Evolutionary conservation across 768 basidiomycete species (phyloP).

Genomic region (Suillus variegatus): DNA sequence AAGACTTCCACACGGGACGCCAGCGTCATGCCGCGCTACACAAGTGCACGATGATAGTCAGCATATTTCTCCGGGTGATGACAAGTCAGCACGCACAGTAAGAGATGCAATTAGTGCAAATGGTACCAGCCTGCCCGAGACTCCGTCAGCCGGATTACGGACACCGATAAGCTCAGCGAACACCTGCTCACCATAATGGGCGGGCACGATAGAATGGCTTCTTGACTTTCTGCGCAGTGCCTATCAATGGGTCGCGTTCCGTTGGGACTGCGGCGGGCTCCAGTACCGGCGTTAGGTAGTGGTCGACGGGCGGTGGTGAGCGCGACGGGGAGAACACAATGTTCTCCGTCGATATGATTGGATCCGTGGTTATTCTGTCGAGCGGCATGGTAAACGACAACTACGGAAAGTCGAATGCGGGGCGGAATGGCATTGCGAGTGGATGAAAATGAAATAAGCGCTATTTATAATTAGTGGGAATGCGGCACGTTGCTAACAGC

Average conservation of each 20-base stretch:
- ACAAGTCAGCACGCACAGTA: conserved; percentile 47
- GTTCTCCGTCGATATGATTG: conserved; percentile 37
- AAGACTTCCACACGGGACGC: conserved; percentile 80
- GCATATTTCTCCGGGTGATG: conserved; percentile 1
- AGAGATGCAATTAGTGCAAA: conserved; percentile 66
- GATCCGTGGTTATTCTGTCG: conserved; percentile 34
- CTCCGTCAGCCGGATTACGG: background rate
- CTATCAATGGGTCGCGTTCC: conserved; percentile 37
- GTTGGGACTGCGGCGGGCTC: conserved; percentile 19
- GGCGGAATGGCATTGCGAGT: conserved; percentile 2
- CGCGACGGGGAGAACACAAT: conserved; percentile 25
- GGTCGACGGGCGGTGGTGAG: conserved; percentile 22
- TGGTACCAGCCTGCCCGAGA: conserved; percentile 61
- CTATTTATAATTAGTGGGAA: conserved; percentile 6
- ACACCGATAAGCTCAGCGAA: background rate
- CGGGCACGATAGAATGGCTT: conserved; percentile 54
- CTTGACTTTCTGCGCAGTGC: conserved; percentile 22
- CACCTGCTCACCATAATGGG: conserved; percentile 43
- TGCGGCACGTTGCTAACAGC: background rate
- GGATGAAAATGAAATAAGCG: background rate
- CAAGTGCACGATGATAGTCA: conserved; percentile 11
- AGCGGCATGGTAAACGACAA: conserved; percentile 19
- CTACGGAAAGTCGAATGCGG: conserved; percentile 11
- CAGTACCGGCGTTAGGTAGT: conserved; percentile 13
- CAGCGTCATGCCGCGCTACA: conserved; percentile 76